Base-by-base conservation (phyloP, 257 asterid genomes). In the Nicotiana undulata region DNA sequence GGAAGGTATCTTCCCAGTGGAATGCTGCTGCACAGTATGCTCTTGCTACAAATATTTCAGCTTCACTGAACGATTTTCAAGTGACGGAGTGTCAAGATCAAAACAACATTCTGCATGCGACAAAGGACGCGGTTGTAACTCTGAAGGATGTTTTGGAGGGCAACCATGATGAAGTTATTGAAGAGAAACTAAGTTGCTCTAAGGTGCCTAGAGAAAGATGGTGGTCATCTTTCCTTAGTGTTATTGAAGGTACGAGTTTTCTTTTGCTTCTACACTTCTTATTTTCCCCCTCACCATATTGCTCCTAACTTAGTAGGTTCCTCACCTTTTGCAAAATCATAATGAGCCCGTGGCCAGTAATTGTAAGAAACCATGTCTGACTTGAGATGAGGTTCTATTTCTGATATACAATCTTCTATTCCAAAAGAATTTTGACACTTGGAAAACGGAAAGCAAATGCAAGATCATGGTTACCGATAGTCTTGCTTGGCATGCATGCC, bases 171-270 rank as follows among this genome's bases (percentile, higher is more conserved):
- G 79, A 66, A 75, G 88, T 65, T 46, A 89, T 91, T 59, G 96
- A 87, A 77, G 90, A 88, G 83, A 87, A 90, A 24, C 95, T 93
- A 31, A 85, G 86, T 68, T 82, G 81, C 78, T 84, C 78, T 58
- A 85, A 90, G 81, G 91, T 91, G 80, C 86, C 94, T 8, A 84
- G 85, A 24, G 84, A 83, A 65, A 67, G 86, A 34, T 90, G 95
- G 97, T 90, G 96, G 96, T 90, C 94, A 20, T 86, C 91, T 82
- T 81, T 93, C 74, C 89, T 90, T 87, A 85, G 86, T 81, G 88
- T 88, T 9, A 79, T 92, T 44, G 94, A 93, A 92, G 97, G 96
- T 92, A 63, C 81, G 56, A 7, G 58, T 60, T 79, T 55, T 53
- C 5, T 78, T 29, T 84, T 75, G 49, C 29, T 37, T 67, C 55